phyloP scores from a whole-genome alignment of 495 filamentous ascomycete species.

The Parathielavia hyrcaniae region DNA sequence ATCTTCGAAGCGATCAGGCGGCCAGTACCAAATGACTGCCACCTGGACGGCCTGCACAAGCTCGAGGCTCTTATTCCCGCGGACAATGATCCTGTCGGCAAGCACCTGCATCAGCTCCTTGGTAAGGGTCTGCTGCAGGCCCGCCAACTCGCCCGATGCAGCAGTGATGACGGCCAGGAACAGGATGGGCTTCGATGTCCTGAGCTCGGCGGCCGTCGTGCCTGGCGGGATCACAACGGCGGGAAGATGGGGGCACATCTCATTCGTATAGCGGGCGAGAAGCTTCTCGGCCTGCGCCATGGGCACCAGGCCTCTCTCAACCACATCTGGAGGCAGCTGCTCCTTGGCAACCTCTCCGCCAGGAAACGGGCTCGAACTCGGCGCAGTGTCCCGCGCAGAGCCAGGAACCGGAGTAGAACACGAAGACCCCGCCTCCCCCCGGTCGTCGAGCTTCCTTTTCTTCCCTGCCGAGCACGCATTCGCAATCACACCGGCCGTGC shows the following conservation, averaged over 20 bases:
- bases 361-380: slow-evolving; percentile 1
- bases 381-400: slow-evolving; percentile 6
- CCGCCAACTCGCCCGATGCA: slow-evolving; percentile 55
- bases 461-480: slow-evolving; percentile 30
- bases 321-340: slow-evolving; percentile 48
- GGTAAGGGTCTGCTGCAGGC: slow-evolving; percentile 54
- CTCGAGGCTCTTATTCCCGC: slow-evolving; percentile 78
- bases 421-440: slow-evolving; percentile 19
- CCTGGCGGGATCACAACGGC: slow-evolving; percentile 66
- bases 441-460: slow-evolving; percentile 44
- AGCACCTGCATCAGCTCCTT: slow-evolving; percentile 66
- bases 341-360: slow-evolving; percentile 8
- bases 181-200: slow-evolving; percentile 65
- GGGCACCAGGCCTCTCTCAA: slow-evolving; percentile 63
- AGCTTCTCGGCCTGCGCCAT: slow-evolving; percentile 55
- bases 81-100: slow-evolving; percentile 66
- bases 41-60: slow-evolving; percentile 76
- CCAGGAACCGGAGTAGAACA: not conserved
- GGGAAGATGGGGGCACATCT: slow-evolving; percentile 68
- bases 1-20: slow-evolving; percentile 77
- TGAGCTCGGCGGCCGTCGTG: slow-evolving; percentile 60
- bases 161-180: slow-evolving; percentile 76
- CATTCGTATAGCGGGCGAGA: slow-evolving; percentile 61
- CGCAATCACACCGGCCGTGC: not conserved
- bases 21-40: slow-evolving; percentile 70